Conservation (phyloP, 2,329 filamentous ascomycete species). For the Penicillium decumbens region DNA sequence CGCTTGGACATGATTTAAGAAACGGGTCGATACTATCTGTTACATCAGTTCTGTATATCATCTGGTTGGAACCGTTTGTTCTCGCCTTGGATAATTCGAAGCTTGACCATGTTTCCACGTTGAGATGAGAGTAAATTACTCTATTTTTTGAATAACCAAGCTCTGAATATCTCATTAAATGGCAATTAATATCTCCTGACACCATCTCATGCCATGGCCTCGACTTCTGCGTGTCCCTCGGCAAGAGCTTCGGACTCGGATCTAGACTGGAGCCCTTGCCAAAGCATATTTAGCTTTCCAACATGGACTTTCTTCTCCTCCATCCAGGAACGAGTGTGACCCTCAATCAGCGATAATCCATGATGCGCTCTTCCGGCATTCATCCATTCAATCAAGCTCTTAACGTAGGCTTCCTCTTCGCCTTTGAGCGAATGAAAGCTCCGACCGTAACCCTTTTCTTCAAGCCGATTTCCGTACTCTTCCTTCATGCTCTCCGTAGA, state of each 20-base stretch:
- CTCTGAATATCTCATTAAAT: too few species aligned
- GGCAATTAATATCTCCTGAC: too few species aligned
- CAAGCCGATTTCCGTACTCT: conserved; percentile 28
- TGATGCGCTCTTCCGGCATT: conserved; percentile 22
- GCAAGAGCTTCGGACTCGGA: background rate
- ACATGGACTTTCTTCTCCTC: conserved; percentile 24
- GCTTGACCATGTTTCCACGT: too few species aligned
- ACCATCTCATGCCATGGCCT: background rate
- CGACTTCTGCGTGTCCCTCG: conserved; percentile 5
- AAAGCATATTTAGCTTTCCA: conserved; percentile 20
- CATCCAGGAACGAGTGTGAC: conserved; percentile 31
- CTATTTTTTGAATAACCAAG: too few species aligned
- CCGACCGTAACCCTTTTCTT: conserved; percentile 29
- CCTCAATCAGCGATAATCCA: conserved; percentile 25
- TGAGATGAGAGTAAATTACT: too few species aligned
- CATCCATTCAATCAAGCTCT: conserved; percentile 33
- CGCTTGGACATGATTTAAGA: background rate
- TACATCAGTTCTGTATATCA: background rate
- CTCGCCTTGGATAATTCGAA: background rate
- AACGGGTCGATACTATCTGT: background rate
- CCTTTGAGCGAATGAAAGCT: conserved; percentile 38
- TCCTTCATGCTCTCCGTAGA: conserved; percentile 34
- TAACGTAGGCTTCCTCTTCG: conserved; percentile 34
- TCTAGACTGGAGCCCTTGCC: conserved; percentile 8
- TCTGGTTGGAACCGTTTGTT: background rate